These are phyloP conservation scores for Colletotrichum zoysiae DNA, from an alignment of 2,329 filamentous ascomycete genomes.

Conservation along the genomic window DNA sequence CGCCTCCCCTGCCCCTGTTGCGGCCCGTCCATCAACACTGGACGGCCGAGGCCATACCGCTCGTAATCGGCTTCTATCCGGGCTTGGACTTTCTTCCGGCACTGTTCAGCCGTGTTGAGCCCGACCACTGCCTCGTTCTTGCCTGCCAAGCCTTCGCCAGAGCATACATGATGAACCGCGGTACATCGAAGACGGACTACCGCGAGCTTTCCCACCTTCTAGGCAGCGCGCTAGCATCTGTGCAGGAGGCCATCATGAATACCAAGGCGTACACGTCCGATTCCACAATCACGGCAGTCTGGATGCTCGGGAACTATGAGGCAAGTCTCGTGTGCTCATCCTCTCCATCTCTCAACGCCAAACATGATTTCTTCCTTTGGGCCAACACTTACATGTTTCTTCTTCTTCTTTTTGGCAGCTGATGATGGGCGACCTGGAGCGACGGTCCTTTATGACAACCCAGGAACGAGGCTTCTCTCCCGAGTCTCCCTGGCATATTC, in stretches of 20 bases:
- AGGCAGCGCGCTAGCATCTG: constrained; percentile 53
- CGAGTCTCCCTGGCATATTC: constrained; percentile 51
- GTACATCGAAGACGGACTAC: constrained; percentile 49
- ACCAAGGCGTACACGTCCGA: constrained; percentile 47
- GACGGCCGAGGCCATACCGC: constrained; percentile 55
- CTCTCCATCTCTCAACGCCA: neutral
- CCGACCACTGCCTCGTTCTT: constrained; percentile 54
- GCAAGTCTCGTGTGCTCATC: constrained; percentile 42
- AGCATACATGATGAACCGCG: constrained; percentile 55
- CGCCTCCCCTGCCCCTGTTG: constrained; percentile 4
- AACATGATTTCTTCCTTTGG: neutral
- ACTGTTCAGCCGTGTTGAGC: constrained; percentile 46
- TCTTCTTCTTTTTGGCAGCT: constrained; percentile 45
- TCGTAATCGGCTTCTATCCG: constrained; percentile 55
- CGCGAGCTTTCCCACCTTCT: constrained; percentile 53
- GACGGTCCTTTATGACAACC: constrained; percentile 11
- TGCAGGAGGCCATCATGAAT: constrained; percentile 53
- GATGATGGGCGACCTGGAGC: constrained; percentile 53
- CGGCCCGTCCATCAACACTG: constrained; percentile 51
- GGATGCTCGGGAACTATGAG: constrained; percentile 57
- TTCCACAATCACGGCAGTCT: constrained; percentile 55
- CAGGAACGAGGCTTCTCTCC: constrained; percentile 2
- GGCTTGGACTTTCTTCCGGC: constrained; percentile 51
- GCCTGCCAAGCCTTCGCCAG: constrained; percentile 56
- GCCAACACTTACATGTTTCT: neutral